Evolutionary conservation across 2,329 filamentous ascomycete species (phyloP).

Genomic region (Calonectria fujianensis): DNA sequence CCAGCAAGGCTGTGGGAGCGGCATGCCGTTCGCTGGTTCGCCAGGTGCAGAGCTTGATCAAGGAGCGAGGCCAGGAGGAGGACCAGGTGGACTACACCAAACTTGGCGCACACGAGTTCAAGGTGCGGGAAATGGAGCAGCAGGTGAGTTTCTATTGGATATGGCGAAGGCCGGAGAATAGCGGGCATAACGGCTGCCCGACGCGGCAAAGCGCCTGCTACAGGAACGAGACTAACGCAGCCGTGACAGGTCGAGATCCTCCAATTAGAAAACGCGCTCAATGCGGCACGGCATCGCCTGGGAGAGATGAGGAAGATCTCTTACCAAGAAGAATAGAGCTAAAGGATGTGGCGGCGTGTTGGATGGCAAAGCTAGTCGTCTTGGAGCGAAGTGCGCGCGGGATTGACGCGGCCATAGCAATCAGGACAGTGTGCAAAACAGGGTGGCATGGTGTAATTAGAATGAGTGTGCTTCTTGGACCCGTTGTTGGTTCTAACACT

Average conservation of each 20-base stretch:
- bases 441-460: slow-evolving; percentile 24
- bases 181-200: slow-evolving; percentile 49
- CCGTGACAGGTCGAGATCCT: slow-evolving; percentile 90
- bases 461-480: slow-evolving; percentile 10
- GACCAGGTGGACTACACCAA: slow-evolving; percentile 91
- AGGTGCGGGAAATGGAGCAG: slow-evolving; percentile 99
- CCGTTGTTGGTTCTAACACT: slow-evolving; percentile 18
- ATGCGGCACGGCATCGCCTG: slow-evolving; percentile 85
- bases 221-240: slow-evolving; percentile 46
- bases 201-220: slow-evolving; percentile 38
- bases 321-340: slow-evolving; percentile 83
- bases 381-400: background rate
- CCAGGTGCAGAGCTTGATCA: slow-evolving; percentile 96
- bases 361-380: slow-evolving; percentile 3
- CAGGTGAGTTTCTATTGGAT: slow-evolving; percentile 78
- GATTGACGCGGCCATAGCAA: slow-evolving; percentile 7
- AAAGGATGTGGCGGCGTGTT: slow-evolving; percentile 23
- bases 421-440: slow-evolving; percentile 13
- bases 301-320: slow-evolving; percentile 99
- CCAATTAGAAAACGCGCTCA: slow-evolving; percentile 91
- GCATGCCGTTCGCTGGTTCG: slow-evolving; percentile 92
- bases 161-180: slow-evolving; percentile 37
- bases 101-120: slow-evolving; percentile 96
- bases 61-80: slow-evolving; percentile 87
- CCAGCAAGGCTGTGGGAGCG: slow-evolving; percentile 92